phyloP scores from a whole-genome alignment of 2,329 filamentous ascomycete species.

The Claviceps pusilla region DNA sequence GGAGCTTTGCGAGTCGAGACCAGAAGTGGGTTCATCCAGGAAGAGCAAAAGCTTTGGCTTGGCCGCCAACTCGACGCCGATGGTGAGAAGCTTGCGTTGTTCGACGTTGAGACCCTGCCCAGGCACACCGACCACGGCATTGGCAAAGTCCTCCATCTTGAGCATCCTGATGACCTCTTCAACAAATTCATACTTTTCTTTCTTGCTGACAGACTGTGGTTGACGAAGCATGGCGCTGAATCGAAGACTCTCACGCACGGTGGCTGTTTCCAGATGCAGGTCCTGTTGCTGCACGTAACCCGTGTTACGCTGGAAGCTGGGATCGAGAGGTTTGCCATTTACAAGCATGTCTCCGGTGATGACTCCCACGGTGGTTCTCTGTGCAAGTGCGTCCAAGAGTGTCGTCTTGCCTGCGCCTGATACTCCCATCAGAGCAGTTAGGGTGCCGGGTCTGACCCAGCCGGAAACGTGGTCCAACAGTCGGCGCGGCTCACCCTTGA shows the following conservation, averaged over 20 bases:
- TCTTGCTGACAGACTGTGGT: conserved; percentile 33
- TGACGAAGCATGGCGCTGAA: conserved; percentile 46
- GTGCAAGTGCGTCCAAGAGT: conserved; percentile 26
- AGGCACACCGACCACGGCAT: conserved; percentile 48
- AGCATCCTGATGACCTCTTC: conserved; percentile 52
- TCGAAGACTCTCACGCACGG: conserved; percentile 37
- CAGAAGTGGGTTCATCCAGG: conserved; percentile 45
- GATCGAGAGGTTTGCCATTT: conserved; percentile 40
- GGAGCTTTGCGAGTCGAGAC: conserved; percentile 48
- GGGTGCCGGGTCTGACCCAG: conserved; percentile 78
- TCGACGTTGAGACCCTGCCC: conserved; percentile 47
- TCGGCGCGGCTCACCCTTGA: conserved; percentile 57
- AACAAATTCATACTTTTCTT: conserved; percentile 47
- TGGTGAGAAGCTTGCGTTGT: conserved; percentile 46
- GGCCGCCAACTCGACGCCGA: conserved; percentile 43
- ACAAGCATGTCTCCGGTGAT: conserved; percentile 53
- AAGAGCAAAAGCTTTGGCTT: conserved; percentile 45
- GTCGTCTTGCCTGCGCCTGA: conserved; percentile 32
- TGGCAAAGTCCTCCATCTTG: conserved; percentile 51
- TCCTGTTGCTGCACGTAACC: conserved; percentile 56
- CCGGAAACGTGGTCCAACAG: conserved; percentile 68
- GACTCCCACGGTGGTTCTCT: conserved; percentile 43
- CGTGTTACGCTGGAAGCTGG: conserved; percentile 47
- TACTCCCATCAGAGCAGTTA: conserved; percentile 64
- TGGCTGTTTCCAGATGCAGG: conserved; percentile 39